phyloP scores from a whole-genome alignment of 805 yeast genomes.

The Yarrowia deformans region DNA sequence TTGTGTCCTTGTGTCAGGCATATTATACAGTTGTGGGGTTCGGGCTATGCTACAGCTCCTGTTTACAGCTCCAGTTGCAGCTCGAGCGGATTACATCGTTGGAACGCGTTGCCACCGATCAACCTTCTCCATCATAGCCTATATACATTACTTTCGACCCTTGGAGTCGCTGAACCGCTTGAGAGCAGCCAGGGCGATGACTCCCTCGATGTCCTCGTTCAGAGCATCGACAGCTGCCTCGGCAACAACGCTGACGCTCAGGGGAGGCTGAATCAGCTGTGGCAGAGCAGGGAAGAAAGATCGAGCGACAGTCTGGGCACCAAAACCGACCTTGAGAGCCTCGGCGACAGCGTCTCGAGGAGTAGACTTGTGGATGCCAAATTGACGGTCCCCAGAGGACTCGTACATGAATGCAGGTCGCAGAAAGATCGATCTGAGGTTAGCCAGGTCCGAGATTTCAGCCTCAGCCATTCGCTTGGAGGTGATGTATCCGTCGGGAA shows the following conservation, averaged over 20 bases:
- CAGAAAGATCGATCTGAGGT: constrained; percentile 66
- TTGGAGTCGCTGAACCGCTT: constrained; percentile 35
- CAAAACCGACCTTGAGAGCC: constrained; percentile 55
- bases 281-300: constrained; percentile 48
- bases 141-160: constrained; percentile 17
- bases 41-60: too few relatives aligned
- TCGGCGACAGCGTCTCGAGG: constrained; percentile 51
- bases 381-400: constrained; percentile 46
- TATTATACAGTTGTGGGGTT: too few relatives aligned
- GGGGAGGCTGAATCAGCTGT: constrained; percentile 42
- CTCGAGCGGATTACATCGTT: too few relatives aligned
- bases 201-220: constrained; percentile 62
- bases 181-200: constrained; percentile 61
- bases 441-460: constrained; percentile 53
- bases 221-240: constrained; percentile 62
- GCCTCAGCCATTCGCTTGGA: constrained; percentile 82
- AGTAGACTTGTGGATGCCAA: constrained; percentile 49
- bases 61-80: too few relatives aligned
- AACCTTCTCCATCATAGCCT: not conserved
- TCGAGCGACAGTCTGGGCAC: constrained; percentile 47
- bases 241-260: constrained; percentile 69
- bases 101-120: too few relatives aligned
- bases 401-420: constrained; percentile 90
- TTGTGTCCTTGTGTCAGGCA: too few relatives aligned
- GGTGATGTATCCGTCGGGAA: constrained; percentile 73